Evolutionary conservation across 805 yeast species (phyloP), one percentile per base, ranked within the genome.

Genomic region (Yamadazyma tumulicola): DNA sequence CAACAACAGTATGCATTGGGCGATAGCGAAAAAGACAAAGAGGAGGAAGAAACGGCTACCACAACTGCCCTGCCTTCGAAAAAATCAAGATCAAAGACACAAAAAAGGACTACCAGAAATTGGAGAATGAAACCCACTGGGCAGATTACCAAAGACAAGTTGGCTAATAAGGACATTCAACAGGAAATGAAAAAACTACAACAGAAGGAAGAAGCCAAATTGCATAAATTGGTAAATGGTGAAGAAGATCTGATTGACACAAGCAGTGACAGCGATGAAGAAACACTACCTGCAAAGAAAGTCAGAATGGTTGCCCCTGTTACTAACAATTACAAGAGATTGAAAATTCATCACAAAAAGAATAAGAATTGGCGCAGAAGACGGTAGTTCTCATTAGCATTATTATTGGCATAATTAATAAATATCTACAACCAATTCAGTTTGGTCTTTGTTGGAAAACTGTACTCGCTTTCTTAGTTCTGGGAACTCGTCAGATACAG

Each of bases 81-180:
- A 16, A 19, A 23, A 3, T 32, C 22, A 9, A 44, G 47, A 35
- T 54, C 54, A 24, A 64, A 61, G 38, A 74, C 79, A 0, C 74
- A 70, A 27, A 75, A 75, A 53, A 54, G 81, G 46, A 66, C 72
- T 1, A 74, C 80, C 1, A 57, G 76, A 35, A 58, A 77, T 32
- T 67, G 69, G 55, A 74, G 71, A 39, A 59, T 75, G 39, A 69
- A 64, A 40, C 74, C 79, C 0, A 45, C 55, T 13, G 54, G 44
- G 3, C 44, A 47, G 0, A 41, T 35, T 1, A 48, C 39, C 2
- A 45, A 37, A 15, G 55, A 52, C 4, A 69, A 64, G 30, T 42
- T 71, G 22, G 56, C 54, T n/a, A 49, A 50, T 11, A 57, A 64
- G 18, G 55, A 75, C 42, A 50, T 75, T 6, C 76, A 71, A 31